Base-by-base conservation (phyloP, 768 basidiomycete genomes). In the Gyrodon lividus region DNA sequence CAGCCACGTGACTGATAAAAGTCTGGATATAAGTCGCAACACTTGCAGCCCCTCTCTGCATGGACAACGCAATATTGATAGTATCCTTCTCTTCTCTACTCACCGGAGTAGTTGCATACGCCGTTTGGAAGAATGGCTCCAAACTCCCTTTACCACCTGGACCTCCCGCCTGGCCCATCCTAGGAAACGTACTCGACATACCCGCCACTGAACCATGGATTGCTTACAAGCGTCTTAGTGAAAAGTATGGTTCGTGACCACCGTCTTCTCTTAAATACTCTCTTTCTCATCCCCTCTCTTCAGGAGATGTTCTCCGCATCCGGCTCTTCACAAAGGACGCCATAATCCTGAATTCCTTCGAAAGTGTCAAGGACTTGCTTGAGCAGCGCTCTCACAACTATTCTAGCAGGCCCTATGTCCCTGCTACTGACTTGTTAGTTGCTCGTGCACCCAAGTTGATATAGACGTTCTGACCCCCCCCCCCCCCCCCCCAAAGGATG, bases 361-460 rank as follows among this genome's bases (percentile, higher is more conserved):
- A 69, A 33, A 60, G 66, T 16, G 65, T 69, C 3, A 64, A 64
- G 23, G 72, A 71, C 8, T 59, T 76, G 5, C 63, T 76, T n/a
- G 70, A 74, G 35, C 69, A 69, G 38, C 60, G 71, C 12, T 72
- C 72, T 1, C 53, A 61, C 5, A 72, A 70, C 5, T 77, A 76
- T 56, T 74, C 75, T 5, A 50, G 52, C 35, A 38, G 57, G 14
- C 57, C 54, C 5, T 41, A 33, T 19, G 42, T 58, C 16, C 19
- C 44, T 41, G 48, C 54, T 9, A 46, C n/a, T 34, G 40, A 51
- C 2, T 5, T 56, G 54, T 58, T 13, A 4, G 54, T 46, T 12
- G 14, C 19, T 34, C 20, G 8, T 38, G 39, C 40, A 22, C 8
- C 2, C 8, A 19, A 17, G 31, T 33, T 20, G 42, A 19, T 14